Evolutionary conservation across 73 alveolate genomes (phyloP).

Genomic region (Effrenium voratum): DNA sequence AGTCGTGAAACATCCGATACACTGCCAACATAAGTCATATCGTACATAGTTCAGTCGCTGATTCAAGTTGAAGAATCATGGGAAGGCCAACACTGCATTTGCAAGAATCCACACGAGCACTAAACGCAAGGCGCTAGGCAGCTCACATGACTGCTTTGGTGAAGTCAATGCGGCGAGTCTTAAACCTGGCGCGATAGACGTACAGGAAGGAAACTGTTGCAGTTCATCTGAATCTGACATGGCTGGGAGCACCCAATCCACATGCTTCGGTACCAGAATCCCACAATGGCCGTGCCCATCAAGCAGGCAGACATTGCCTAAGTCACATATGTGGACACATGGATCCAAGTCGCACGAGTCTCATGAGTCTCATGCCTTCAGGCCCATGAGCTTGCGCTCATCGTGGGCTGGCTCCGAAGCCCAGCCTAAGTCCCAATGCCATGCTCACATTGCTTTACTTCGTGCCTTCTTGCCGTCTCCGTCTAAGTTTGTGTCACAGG

Average conservation of each 20-base stretch:
- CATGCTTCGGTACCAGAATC: constrained; percentile 92
- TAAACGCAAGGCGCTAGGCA: too few species aligned
- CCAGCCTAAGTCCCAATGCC: constrained; percentile 29
- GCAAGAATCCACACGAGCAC: too few species aligned
- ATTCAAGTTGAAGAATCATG: too few species aligned
- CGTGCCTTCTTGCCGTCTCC: not conserved
- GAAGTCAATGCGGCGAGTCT: constrained; percentile 93
- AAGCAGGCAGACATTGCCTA: constrained; percentile 74
- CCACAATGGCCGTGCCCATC: constrained; percentile 72
- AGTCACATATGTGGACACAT: too few species aligned
- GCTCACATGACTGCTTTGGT: constrained; percentile 89
- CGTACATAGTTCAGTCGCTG: too few species aligned
- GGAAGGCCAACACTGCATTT: too few species aligned
- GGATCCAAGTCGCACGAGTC: too few species aligned
- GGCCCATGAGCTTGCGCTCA: constrained; percentile 78
- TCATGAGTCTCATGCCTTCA: not conserved
- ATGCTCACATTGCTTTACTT: not conserved
- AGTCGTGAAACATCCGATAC: too few species aligned
- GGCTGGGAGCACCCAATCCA: constrained; percentile 41
- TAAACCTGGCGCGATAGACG: constrained; percentile 28
- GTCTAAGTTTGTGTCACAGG: not conserved
- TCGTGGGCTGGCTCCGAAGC: constrained; percentile 87
- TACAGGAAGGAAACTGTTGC: not conserved
- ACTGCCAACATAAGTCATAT: too few species aligned
- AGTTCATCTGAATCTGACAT: too few species aligned